These are phyloP conservation scores for Glutinoglossum americanum DNA, from an alignment of 495 filamentous ascomycete genomes.

Conservation along the genomic window DNA sequence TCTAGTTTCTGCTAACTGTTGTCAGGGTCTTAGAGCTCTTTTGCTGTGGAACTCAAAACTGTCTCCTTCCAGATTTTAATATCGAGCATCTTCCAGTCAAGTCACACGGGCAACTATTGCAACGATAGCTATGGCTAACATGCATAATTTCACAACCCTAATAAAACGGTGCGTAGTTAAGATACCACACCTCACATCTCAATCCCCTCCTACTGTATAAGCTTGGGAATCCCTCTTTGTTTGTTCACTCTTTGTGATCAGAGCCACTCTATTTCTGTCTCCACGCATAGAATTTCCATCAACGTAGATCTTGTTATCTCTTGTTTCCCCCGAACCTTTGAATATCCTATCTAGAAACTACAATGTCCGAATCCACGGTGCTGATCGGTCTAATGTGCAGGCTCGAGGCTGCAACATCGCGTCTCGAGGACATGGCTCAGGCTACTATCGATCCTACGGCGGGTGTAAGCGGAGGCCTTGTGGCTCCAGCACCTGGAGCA, in stretches of 20 bases:
- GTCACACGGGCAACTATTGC: background rate
- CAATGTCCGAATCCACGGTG: slow-evolving; percentile 1
- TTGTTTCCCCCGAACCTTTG: slow-evolving; percentile 11
- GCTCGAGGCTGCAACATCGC: slow-evolving; percentile 90
- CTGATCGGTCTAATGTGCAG: slow-evolving; percentile 35
- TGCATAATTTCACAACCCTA: slow-evolving; percentile 91
- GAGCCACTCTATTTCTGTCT: too few species aligned
- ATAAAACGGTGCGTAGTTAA: slow-evolving; percentile 64
- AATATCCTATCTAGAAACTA: background rate
- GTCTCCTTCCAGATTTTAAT: background rate
- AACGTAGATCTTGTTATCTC: too few species aligned
- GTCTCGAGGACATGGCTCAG: slow-evolving; percentile 86
- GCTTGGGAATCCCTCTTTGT: background rate
- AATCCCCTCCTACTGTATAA: too few species aligned
- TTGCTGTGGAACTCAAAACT: background rate
- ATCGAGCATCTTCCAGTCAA: background rate
- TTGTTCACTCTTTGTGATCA: background rate
- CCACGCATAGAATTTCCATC: too few species aligned
- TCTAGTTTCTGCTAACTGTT: background rate
- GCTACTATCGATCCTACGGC: slow-evolving; percentile 37
- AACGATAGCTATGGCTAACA: slow-evolving; percentile 38
- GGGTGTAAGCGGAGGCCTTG: slow-evolving; percentile 19
- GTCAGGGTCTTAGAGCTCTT: background rate
- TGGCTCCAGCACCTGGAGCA: slow-evolving; percentile 12
- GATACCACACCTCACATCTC: background rate